phyloP scores from a whole-genome alignment of 208 protist genomes.

The Balamuthia mandrillaris region DNA sequence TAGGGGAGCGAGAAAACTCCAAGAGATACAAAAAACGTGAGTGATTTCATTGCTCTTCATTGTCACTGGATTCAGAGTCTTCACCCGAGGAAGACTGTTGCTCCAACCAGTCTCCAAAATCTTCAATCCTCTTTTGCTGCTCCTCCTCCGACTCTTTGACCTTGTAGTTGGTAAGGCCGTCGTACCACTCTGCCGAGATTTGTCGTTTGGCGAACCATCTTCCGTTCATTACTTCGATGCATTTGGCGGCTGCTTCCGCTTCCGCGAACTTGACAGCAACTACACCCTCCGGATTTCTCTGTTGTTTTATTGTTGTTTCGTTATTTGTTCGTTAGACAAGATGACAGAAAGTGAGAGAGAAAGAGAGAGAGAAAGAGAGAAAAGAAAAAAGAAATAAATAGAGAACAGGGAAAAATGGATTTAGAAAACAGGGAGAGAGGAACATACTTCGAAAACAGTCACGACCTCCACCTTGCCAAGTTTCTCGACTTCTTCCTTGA shows the following conservation, averaged over 20 bases:
- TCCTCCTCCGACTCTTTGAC: constrained; percentile 25
- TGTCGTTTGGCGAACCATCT: constrained; percentile 4
- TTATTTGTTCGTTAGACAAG: background rate
- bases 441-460: constrained; percentile 21
- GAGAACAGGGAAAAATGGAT: background rate
- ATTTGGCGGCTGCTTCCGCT: background rate
- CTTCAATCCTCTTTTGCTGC: background rate
- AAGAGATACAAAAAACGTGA: too few species aligned
- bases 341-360: background rate
- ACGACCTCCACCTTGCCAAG: constrained; percentile 24
- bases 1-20: too few species aligned
- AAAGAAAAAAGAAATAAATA: background rate
- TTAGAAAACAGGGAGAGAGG: background rate
- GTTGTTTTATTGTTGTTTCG: background rate
- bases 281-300: constrained; percentile 27
- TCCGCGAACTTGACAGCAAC: constrained; percentile 32
- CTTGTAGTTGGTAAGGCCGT: constrained; percentile 33
- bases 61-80: background rate
- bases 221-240: constrained; percentile 27
- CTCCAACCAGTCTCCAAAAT: constrained; percentile 37
- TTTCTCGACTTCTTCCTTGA: constrained; percentile 29
- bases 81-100: background rate
- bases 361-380: background rate
- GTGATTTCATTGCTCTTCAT: background rate
- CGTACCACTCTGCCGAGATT: constrained; percentile 25